Conservation (phyloP, 2,329 filamentous ascomycete species). For the Penicillium decumbens region DNA sequence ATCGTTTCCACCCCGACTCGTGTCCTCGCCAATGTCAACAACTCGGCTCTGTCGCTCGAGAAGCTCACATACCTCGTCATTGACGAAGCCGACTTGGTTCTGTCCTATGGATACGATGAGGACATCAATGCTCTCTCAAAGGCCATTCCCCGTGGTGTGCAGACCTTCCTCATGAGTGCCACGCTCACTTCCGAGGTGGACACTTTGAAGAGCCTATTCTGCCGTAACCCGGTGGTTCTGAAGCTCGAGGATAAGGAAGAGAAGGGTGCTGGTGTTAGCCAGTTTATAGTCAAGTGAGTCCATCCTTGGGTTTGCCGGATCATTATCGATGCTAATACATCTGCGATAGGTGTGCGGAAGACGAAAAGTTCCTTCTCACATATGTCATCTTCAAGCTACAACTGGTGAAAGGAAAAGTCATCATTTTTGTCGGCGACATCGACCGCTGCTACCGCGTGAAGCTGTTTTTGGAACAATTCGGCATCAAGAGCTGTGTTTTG, state of each 20-base stretch:
- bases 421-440: constrained; percentile 78
- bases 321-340: constrained; percentile 9
- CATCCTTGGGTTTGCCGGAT: too few relatives aligned
- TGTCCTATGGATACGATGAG: constrained; percentile 91
- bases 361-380: constrained; percentile 89
- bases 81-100: constrained; percentile 88
- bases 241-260: constrained; percentile 79
- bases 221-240: constrained; percentile 70
- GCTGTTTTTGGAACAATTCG: constrained; percentile 94
- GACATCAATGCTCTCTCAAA: constrained; percentile 77
- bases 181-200: constrained; percentile 86
- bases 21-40: constrained; percentile 72
- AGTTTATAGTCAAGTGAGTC: constrained; percentile 74
- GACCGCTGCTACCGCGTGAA: constrained; percentile 89
- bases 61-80: constrained; percentile 74
- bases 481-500: constrained; percentile 84
- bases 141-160: constrained; percentile 74
- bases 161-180: constrained; percentile 90
- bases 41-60: constrained; percentile 64
- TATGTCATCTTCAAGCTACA: constrained; percentile 96
- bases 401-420: constrained; percentile 86
- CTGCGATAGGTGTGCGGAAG: constrained; percentile 68
- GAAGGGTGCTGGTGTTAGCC: constrained; percentile 70
- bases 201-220: constrained; percentile 78
- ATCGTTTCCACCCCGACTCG: constrained; percentile 87